Conservation (phyloP, 1,284 basidiomycete species). For the Boletellus deceptivus region DNA sequence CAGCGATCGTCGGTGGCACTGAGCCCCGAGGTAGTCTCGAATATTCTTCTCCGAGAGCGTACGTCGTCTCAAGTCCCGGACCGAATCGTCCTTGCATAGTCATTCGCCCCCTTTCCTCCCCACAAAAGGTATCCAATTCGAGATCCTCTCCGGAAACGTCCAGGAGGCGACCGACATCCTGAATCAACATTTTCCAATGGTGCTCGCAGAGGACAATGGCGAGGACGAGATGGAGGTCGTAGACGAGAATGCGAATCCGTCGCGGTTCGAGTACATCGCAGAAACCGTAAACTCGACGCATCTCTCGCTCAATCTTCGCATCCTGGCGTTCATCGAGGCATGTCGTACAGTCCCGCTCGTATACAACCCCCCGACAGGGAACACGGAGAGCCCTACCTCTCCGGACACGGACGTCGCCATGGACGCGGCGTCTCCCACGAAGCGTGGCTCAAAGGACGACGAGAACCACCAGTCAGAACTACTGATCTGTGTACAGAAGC, state of each 20-base stretch:
- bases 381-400: constrained; percentile 5
- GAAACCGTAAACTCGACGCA: constrained; percentile 69
- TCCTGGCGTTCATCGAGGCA: constrained; percentile 80
- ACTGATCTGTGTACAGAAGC: constrained; percentile 57
- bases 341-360: constrained; percentile 68
- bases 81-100: constrained; percentile 1
- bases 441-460: constrained; percentile 30
- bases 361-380: constrained; percentile 28
- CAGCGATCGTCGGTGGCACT: constrained; percentile 32
- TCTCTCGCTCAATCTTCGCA: constrained; percentile 77
- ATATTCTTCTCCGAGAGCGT: constrained; percentile 60
- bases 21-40: constrained; percentile 44
- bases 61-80: constrained; percentile 26
- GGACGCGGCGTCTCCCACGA: neutral
- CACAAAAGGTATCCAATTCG: constrained; percentile 57
- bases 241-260: constrained; percentile 28
- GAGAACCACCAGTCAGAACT: constrained; percentile 42
- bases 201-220: constrained; percentile 43
- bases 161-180: constrained; percentile 66
- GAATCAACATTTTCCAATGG: constrained; percentile 65
- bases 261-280: constrained; percentile 46
- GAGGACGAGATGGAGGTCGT: constrained; percentile 20
- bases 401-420: constrained; percentile 8
- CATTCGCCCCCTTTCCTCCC: constrained; percentile 4
- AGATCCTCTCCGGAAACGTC: constrained; percentile 68